Evolutionary conservation across 768 basidiomycete genomes (phyloP).

Genomic region (Tephrocybe sp.): DNA sequence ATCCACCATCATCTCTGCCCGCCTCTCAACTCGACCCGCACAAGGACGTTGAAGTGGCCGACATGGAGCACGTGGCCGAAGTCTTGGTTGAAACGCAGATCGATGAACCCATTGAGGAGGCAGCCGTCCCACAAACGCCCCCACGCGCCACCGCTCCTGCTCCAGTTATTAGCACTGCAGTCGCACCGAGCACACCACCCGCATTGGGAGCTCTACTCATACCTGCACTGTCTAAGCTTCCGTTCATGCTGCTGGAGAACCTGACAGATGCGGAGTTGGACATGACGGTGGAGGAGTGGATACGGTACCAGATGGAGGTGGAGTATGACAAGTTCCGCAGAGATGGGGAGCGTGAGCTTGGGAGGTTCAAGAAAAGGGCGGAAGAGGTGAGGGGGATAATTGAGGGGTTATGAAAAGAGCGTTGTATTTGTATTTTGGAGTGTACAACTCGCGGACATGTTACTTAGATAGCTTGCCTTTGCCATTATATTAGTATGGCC

Average conservation of each 20-base stretch:
- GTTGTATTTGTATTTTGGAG: no score
- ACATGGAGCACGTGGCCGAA: conserved; percentile 14
- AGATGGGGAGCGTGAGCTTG: conserved; percentile 45
- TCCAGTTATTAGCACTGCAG: conserved; percentile 11
- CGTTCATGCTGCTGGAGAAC: conserved; percentile 39
- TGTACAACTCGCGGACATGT: no score
- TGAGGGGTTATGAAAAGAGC: conserved; percentile 35
- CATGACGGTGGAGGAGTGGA: conserved; percentile 86
- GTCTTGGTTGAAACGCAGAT: conserved; percentile 1
- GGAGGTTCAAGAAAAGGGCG: conserved; percentile 39
- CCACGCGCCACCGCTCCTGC: conserved; percentile 12
- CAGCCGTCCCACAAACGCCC: conserved; percentile 7
- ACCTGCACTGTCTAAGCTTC: conserved; percentile 45
- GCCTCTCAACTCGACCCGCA: neutral
- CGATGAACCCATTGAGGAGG: neutral
- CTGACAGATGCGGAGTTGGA: conserved; percentile 67
- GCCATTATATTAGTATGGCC: no score
- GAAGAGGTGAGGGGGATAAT: conserved; percentile 41
- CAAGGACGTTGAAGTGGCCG: conserved; percentile 31
- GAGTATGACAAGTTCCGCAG: conserved; percentile 58
- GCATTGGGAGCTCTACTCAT: conserved; percentile 15
- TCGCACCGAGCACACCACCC: neutral
- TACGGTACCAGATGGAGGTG: conserved; percentile 70
- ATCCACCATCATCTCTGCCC: conserved; percentile 4
- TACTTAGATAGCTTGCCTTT: no score